Conservation (phyloP, 306 rosid genomes). For the Pachyrhizus erosus region DNA sequence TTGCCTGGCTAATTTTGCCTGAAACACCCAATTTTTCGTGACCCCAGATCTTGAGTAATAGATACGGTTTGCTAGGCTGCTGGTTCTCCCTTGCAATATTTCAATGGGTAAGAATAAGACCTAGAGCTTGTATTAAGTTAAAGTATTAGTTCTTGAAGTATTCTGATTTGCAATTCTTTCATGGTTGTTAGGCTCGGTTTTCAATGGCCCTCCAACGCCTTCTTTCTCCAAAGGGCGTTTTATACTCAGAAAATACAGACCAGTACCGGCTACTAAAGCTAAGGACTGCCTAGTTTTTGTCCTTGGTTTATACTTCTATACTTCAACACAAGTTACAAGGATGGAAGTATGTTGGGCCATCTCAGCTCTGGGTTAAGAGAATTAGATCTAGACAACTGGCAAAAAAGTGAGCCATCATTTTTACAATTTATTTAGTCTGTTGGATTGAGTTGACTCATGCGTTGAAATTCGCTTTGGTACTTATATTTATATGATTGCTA, state of each 20-base stretch:
- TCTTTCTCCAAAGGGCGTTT: conserved; percentile 65
- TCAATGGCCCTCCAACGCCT: conserved; percentile 67
- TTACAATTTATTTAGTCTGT: background rate
- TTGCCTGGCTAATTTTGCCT: conserved; percentile 31
- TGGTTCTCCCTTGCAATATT: conserved; percentile 78
- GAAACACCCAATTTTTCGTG: conserved; percentile 20
- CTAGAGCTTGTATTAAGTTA: conserved; percentile 19
- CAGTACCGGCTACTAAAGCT: conserved; percentile 51
- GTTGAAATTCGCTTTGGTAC: background rate
- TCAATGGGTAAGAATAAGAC: conserved; percentile 77
- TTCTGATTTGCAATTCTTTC: conserved; percentile 34
- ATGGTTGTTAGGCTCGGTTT: conserved; percentile 56
- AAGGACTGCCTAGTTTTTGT: conserved; percentile 48
- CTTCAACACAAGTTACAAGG: background rate
- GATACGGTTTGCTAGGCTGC: conserved; percentile 74
- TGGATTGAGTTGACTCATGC: background rate
- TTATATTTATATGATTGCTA: background rate
- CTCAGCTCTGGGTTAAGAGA: background rate
- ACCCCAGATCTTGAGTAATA: conserved; percentile 64
- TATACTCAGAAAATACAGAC: conserved; percentile 58
- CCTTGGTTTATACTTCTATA: background rate
- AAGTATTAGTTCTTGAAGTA: conserved; percentile 20
- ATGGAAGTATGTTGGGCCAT: background rate
- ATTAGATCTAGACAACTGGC: background rate
- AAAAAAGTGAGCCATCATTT: background rate